Evolutionary conservation across 1,139 yeast species (phyloP).

Genomic region (Diutina ranongensis): DNA sequence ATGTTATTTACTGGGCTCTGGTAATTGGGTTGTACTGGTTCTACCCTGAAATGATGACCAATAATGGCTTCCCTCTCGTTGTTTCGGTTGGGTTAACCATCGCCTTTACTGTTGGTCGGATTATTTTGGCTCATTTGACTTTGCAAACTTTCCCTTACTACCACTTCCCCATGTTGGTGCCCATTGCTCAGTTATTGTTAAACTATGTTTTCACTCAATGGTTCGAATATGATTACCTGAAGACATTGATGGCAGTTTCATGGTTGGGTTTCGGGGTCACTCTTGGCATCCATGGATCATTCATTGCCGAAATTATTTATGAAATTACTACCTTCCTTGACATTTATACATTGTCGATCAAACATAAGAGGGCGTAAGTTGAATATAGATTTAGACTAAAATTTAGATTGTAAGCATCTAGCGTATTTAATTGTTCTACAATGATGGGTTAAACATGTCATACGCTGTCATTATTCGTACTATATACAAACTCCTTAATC

Average conservation of each 20-base stretch:
- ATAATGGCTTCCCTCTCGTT: constrained; percentile 45
- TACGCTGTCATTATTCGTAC: not conserved
- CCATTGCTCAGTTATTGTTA: constrained; percentile 40
- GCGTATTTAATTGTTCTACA: too few relatives aligned
- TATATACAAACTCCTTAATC: constrained; percentile 7
- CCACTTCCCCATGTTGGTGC: constrained; percentile 62
- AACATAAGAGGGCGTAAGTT: constrained; percentile 48
- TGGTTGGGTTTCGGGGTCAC: constrained; percentile 73
- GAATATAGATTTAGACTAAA: not conserved
- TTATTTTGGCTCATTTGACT: constrained; percentile 81
- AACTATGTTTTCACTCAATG: constrained; percentile 25
- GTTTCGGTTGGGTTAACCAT: constrained; percentile 62
- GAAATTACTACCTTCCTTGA: constrained; percentile 80
- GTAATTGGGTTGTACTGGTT: constrained; percentile 35
- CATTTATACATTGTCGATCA: constrained; percentile 75
- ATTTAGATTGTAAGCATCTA: too few relatives aligned
- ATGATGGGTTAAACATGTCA: too few relatives aligned
- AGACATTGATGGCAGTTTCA: constrained; percentile 35
- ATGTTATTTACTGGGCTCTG: constrained; percentile 49
- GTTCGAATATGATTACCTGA: constrained; percentile 26
- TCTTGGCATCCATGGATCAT: constrained; percentile 67
- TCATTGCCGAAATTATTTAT: constrained; percentile 68
- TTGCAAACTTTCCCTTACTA: constrained; percentile 62
- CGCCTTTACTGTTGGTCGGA: constrained; percentile 83
- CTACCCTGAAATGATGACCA: constrained; percentile 39